Evolutionary conservation across 2,329 filamentous ascomycete genomes (phyloP).

Genomic region (Pseudogymnoascus sp.): DNA sequence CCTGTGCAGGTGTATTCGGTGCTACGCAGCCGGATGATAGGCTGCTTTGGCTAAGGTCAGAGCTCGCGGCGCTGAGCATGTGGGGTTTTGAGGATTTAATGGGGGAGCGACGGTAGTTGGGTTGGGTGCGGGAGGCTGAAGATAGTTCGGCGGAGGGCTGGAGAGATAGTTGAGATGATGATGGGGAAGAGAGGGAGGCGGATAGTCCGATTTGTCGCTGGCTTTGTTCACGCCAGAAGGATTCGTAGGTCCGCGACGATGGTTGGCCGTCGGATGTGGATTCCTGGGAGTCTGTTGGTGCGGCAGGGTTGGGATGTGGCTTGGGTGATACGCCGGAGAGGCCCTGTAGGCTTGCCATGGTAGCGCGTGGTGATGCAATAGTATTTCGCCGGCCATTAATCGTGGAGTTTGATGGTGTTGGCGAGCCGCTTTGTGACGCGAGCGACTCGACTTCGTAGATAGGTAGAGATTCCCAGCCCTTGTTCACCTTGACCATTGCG

Average conservation of each 20-base stretch:
- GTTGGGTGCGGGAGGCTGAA: constrained; percentile 14
- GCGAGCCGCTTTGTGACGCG: constrained; percentile 59
- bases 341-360: constrained; percentile 29
- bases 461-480: constrained; percentile 74
- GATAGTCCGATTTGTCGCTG: constrained; percentile 28
- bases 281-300: constrained; percentile 25
- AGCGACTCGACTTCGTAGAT: constrained; percentile 70
- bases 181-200: constrained; percentile 43
- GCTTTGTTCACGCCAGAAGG: constrained; percentile 36
- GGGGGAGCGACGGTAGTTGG: constrained; percentile 23
- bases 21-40: background rate
- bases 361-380: constrained; percentile 45
- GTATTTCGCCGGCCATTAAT: constrained; percentile 43
- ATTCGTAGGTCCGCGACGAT: constrained; percentile 32
- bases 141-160: constrained; percentile 32
- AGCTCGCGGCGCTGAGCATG: constrained; percentile 10
- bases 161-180: constrained; percentile 17
- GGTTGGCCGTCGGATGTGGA: constrained; percentile 26
- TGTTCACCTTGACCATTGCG: constrained; percentile 86
- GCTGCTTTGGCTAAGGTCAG: constrained; percentile 17
- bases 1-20: background rate
- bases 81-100: constrained; percentile 25
- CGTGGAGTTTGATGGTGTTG: constrained; percentile 49
- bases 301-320: constrained; percentile 12
- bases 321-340: constrained; percentile 13